Conservation (phyloP, 129 eudicot genomes). For the Flaveria bidentis region DNA sequence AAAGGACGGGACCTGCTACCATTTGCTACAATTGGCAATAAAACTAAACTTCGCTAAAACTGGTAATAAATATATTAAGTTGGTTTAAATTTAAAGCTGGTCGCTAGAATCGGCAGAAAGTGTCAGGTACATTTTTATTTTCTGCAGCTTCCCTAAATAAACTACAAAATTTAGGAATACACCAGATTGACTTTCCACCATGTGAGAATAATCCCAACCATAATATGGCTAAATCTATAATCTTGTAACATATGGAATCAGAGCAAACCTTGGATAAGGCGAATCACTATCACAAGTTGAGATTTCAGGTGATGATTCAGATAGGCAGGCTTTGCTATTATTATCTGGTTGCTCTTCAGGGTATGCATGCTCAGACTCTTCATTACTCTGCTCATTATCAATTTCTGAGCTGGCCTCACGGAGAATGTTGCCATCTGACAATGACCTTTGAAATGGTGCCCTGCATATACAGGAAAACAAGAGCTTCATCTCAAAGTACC, state of each 20-base stretch:
- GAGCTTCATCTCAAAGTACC: conserved; percentile 26
- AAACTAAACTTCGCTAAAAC: neutral
- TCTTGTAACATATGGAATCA: conserved; percentile 5
- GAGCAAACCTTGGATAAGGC: conserved; percentile 61
- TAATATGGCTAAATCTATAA: neutral
- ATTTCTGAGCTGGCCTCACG: conserved; percentile 49
- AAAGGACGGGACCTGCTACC: neutral
- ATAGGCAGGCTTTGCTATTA: conserved; percentile 37
- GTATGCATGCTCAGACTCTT: conserved; percentile 38
- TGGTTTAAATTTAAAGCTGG: neutral
- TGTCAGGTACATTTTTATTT: neutral
- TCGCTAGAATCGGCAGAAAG: neutral
- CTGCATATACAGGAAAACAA: conserved; percentile 38
- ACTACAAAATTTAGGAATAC: neutral
- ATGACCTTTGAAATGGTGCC: conserved; percentile 57
- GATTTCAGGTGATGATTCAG: conserved; percentile 77
- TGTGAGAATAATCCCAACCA: neutral
- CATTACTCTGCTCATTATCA: conserved; percentile 36
- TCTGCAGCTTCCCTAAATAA: neutral
- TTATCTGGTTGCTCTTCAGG: conserved; percentile 37
- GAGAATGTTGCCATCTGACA: conserved; percentile 78
- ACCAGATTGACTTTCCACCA: neutral
- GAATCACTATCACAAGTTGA: conserved; percentile 65
- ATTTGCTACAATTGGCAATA: neutral
- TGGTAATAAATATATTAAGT: neutral